These are phyloP conservation scores for Saccharomyces uvarum DNA, from an alignment of 1,139 yeast genomes.

Conservation along the genomic window DNA sequence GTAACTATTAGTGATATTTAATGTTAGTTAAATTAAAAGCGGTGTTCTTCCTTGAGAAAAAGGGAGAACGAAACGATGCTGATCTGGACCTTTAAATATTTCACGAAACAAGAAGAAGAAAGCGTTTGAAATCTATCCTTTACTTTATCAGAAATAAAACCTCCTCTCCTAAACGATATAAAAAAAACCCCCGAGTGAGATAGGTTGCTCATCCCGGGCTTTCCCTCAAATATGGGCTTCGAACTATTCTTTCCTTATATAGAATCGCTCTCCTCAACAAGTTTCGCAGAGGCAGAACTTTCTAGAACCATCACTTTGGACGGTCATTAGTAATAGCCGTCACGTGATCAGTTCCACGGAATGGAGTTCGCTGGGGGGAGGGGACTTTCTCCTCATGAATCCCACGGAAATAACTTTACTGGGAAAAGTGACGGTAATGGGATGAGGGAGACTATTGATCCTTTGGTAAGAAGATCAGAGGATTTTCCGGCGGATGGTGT, in stretches of 20 bases:
- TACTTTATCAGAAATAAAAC: background rate
- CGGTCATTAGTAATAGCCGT: background rate
- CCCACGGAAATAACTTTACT: background rate
- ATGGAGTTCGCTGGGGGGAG: background rate
- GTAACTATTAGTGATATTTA: background rate
- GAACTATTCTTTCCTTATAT: background rate
- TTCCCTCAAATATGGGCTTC: background rate
- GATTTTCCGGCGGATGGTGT: background rate
- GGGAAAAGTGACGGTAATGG: too few relatives aligned
- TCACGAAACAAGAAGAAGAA: background rate
- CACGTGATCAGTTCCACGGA: background rate
- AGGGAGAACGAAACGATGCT: background rate
- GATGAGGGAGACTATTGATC: background rate
- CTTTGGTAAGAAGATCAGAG: background rate
- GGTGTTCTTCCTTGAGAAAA: background rate
- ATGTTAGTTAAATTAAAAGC: background rate
- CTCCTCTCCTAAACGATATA: background rate
- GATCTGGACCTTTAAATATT: background rate
- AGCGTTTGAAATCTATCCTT: background rate
- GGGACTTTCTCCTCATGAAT: background rate
- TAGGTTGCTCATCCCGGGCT: background rate
- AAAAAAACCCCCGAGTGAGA: background rate
- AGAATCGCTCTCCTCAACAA: conserved; percentile 1
- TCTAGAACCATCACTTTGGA: background rate
- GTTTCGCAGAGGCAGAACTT: background rate